These are phyloP conservation scores for Cyberlindnera saturnus DNA, from an alignment of 805 yeast species.

Conservation along the genomic window DNA sequence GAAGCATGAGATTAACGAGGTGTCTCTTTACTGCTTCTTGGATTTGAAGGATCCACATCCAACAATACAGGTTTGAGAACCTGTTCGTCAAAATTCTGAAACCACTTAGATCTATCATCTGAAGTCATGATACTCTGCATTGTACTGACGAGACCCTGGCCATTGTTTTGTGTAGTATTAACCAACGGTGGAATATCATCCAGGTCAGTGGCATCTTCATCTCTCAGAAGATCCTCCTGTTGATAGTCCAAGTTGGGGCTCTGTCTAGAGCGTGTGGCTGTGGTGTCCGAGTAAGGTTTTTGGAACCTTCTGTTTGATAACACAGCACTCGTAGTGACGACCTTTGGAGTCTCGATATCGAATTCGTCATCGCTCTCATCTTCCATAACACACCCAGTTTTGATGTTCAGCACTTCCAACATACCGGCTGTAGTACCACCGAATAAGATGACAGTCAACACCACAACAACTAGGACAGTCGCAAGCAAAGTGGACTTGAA, in stretches of 20 bases:
- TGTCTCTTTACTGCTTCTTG: constrained; percentile 14
- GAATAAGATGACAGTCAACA: constrained; percentile 87
- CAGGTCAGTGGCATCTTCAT: constrained; percentile 18
- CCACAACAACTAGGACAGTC: constrained; percentile 94
- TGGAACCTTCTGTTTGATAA: constrained; percentile 16
- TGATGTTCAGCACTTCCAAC: constrained; percentile 91
- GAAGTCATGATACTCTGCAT: constrained; percentile 33
- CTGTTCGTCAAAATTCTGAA: constrained; percentile 87
- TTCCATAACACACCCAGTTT: constrained; percentile 84
- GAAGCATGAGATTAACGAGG: not conserved
- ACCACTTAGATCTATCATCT: constrained; percentile 86
- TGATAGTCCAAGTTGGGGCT: constrained; percentile 17
- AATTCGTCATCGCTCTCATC: constrained; percentile 89
- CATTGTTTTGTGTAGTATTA: not conserved
- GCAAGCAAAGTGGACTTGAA: constrained; percentile 84
- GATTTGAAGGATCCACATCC: constrained; percentile 37
- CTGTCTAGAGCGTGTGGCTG: constrained; percentile 12
- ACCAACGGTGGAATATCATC: constrained; percentile 23
- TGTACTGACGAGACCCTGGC: constrained; percentile 17
- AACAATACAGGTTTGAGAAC: constrained; percentile 87
- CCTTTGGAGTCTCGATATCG: constrained; percentile 71
- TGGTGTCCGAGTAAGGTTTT: constrained; percentile 25
- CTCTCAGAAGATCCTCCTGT: constrained; percentile 19
- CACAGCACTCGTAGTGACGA: constrained; percentile 11
- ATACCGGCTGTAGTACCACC: constrained; percentile 99